Conservation (phyloP, 768 basidiomycete genomes). For the Phaeotremella fagi region DNA sequence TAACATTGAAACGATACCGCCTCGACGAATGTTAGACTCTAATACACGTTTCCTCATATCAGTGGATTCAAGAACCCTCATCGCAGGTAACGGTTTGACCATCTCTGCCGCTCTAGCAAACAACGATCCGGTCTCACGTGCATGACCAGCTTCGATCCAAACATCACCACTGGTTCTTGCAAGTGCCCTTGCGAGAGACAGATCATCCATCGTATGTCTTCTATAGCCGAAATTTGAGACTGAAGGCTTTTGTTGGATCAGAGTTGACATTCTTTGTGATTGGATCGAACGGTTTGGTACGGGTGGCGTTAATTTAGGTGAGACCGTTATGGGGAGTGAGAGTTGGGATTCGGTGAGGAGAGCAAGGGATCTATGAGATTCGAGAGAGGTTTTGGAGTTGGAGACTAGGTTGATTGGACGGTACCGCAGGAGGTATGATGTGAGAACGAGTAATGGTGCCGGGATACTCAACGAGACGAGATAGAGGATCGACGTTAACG, state of each 20-base stretch:
- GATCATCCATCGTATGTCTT: conserved; percentile 34
- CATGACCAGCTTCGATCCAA: conserved; percentile 39
- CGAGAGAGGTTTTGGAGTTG: conserved; percentile 5
- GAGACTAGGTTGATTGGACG: conserved; percentile 4
- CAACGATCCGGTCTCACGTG: conserved; percentile 18
- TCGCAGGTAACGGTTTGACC: conserved; percentile 37
- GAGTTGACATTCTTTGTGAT: conserved; percentile 6
- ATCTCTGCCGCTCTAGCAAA: conserved; percentile 32
- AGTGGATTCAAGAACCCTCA: conserved; percentile 24
- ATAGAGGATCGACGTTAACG: conserved; percentile 9
- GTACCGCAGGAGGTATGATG: conserved; percentile 27
- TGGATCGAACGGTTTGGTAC: conserved; percentile 9
- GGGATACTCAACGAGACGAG: conserved; percentile 19
- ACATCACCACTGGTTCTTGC: conserved; percentile 35
- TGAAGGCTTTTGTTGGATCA: conserved; percentile 33
- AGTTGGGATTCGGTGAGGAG: conserved; percentile 31
- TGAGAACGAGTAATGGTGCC: conserved; percentile 16
- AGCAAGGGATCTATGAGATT: conserved; percentile 32
- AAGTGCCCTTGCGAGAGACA: conserved; percentile 17
- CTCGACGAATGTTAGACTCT: conserved; percentile 4
- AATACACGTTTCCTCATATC: too few relatives aligned
- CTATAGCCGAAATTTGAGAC: conserved; percentile 29
- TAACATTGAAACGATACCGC: conserved; percentile 32
- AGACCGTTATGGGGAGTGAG: conserved; percentile 30
- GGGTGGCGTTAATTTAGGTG: conserved; percentile 36